A percentile compares a stretch with the other conserved stretches of the same genome.
Conservation (phyloP, 768 basidiomycete species). For the Scleroderma bovista region DNA sequence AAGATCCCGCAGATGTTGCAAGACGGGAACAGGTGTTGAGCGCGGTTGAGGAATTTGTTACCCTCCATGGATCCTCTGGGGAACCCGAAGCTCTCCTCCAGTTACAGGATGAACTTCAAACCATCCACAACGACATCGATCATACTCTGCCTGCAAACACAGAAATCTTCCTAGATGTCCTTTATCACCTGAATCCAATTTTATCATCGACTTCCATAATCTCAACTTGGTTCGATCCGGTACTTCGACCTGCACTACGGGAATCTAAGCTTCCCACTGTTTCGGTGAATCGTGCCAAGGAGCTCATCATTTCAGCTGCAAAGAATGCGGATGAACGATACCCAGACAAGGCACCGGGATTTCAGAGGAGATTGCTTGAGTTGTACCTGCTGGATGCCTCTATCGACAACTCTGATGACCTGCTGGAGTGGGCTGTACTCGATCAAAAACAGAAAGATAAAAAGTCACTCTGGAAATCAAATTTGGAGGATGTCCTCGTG, state of each 20-base stretch:
- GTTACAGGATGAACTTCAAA: constrained; percentile 64
- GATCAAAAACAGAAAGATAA: constrained; percentile 56
- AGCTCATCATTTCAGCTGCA: constrained; percentile 61
- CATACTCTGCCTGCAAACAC: constrained; percentile 56
- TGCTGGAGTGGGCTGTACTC: constrained; percentile 68
- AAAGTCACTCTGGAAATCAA: constrained; percentile 66
- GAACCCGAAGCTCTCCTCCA: constrained; percentile 42
- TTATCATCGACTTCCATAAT: constrained; percentile 63
- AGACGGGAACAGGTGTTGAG: constrained; percentile 45
- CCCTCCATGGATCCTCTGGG: constrained; percentile 42
- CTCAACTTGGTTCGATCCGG: constrained; percentile 76
- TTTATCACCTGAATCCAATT: constrained; percentile 57
- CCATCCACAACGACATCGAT: constrained; percentile 58
- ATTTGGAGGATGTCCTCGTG: constrained; percentile 71
- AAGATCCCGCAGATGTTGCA: constrained; percentile 45
- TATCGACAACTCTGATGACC: constrained; percentile 71
- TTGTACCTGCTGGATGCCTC: constrained; percentile 73
- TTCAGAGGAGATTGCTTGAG: constrained; percentile 65
- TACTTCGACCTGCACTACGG: constrained; percentile 71
- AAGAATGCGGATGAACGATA: constrained; percentile 39
- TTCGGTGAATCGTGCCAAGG: constrained; percentile 62
- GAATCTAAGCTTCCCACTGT: constrained; percentile 60
- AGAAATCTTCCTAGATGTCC: constrained; percentile 61
- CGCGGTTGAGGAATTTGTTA: constrained; percentile 51
- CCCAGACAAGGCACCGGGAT: constrained; percentile 53